Evolutionary conservation across 2,329 filamentous ascomycete genomes (phyloP).

Genomic region (Nannizziopsis arthrosporioides): DNA sequence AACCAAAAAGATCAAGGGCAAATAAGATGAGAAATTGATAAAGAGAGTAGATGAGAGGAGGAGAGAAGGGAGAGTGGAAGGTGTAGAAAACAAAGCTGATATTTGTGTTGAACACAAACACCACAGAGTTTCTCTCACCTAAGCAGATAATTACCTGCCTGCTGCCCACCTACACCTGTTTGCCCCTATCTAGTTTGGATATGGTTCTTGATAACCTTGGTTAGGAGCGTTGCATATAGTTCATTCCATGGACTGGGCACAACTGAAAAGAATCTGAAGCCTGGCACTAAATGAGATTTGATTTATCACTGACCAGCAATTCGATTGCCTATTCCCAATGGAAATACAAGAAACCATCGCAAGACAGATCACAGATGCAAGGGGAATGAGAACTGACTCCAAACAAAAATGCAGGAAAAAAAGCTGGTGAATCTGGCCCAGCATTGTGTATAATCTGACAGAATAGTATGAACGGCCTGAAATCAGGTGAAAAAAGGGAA

Average conservation of each 20-base stretch:
- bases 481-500: neutral
- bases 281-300: neutral
- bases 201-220: too few species aligned
- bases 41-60: too few species aligned
- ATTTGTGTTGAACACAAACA: too few species aligned
- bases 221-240: too few species aligned
- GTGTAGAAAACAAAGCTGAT: too few species aligned
- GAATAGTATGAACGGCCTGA: neutral
- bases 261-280: neutral
- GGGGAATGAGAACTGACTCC: conserved; percentile 1
- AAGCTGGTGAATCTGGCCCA: neutral
- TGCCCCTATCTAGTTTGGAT: too few species aligned
- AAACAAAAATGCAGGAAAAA: conserved; percentile 6
- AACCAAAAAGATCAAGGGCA: too few species aligned
- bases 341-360: neutral
- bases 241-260: neutral
- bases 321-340: conserved; percentile 5
- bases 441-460: neutral
- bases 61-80: too few species aligned
- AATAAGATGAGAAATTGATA: too few species aligned
- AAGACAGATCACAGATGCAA: neutral
- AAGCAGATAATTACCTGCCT: too few species aligned
- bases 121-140: too few species aligned
- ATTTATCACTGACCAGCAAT: conserved; percentile 1
- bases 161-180: too few species aligned